Base-by-base conservation (phyloP, 148 eudicot species). In the Rhododendron griersonianum region DNA sequence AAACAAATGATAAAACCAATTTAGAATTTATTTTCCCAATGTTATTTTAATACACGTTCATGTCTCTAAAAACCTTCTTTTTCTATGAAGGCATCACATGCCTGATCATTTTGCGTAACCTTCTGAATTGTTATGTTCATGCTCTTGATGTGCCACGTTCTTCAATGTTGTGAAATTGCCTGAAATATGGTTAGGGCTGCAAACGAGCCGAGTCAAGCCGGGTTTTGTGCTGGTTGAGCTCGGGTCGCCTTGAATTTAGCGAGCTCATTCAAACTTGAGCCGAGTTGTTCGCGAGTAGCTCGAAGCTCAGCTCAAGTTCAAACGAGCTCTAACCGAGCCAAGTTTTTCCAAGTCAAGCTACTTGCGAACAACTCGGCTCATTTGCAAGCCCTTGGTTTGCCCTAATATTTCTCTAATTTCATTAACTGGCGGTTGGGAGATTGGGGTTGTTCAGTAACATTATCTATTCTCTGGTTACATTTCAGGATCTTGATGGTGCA, bases 401-500 rank as follows among this genome's bases (percentile, higher is more conserved):
- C 48, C 14, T 86, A 6, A 37, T 18, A 16, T 53, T 55, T 73
- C 51, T 81, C 21, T 14, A 37, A 35, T 51, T 25, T 71, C 3
- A 47, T 9, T 53, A 16, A 30, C 50, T 53, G 65, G 69, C 44
- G 13, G 5, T 25, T 61, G n/a, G 65, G 65, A 59, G 25, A 59
- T 59, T 2, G 25, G 84, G 78, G 11, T 63, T 10, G 79, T 71
- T 83, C 10, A 10, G 61, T 83, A 37, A 83, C 81, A 84, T 84
- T 74, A 44, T 35, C n/a, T 50, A 5, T 33, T 53, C 18, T 23
- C 50, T 37, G 23, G 13, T 78, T 63, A n/a, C 37, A 87, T 87
- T 87, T 83, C 86, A 87, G 86, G 84, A 78, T 78, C 67, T 83
- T 80, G 79, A 47, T n/a, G 73, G 86, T 33, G 63, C 39, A 76